A percentile compares a stretch with the other conserved stretches of the same genome.
These are phyloP conservation scores for Notholithocarpus densiflorus DNA, from an alignment of 306 rosid genomes.

Conservation along the genomic window DNA sequence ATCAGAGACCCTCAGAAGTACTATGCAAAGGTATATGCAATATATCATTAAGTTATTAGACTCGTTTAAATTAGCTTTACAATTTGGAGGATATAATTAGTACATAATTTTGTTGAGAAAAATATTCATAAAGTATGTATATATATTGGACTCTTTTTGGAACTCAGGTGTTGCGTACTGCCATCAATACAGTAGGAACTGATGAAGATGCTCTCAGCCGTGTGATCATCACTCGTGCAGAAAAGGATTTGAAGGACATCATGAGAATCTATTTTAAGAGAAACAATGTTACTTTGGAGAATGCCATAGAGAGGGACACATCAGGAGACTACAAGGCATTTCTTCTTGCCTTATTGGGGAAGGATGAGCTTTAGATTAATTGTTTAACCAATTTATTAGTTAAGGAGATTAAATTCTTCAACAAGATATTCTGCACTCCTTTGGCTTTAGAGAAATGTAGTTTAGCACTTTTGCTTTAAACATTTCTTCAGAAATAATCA, in stretches of 20 bases:
- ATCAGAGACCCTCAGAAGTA: conserved; percentile 40
- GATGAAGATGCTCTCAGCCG: conserved; percentile 44
- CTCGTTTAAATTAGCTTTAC: neutral
- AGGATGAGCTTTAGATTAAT: neutral
- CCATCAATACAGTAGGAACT: conserved; percentile 29
- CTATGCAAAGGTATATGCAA: conserved; percentile 40
- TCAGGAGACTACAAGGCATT: conserved; percentile 43
- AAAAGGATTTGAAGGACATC: conserved; percentile 47
- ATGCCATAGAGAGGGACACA: conserved; percentile 26
- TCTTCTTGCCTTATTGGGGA: conserved; percentile 34
- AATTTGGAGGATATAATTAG: neutral
- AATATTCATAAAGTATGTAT: neutral
- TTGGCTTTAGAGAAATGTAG: neutral
- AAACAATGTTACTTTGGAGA: conserved; percentile 32
- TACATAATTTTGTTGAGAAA: neutral
- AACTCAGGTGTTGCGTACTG: conserved; percentile 31
- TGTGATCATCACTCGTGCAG: conserved; percentile 50
- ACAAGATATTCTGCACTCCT: neutral
- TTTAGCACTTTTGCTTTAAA: neutral
- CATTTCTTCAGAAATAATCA: too few species aligned
- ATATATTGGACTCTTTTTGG: neutral
- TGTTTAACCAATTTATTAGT: neutral
- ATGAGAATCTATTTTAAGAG: conserved; percentile 35
- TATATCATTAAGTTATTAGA: neutral
- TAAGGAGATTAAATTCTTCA: too few species aligned